Evolutionary conservation across 2,329 filamentous ascomycete species (phyloP), one percentile per base, ranked within the genome.

Genomic region (Albifimbria verrucaria): DNA sequence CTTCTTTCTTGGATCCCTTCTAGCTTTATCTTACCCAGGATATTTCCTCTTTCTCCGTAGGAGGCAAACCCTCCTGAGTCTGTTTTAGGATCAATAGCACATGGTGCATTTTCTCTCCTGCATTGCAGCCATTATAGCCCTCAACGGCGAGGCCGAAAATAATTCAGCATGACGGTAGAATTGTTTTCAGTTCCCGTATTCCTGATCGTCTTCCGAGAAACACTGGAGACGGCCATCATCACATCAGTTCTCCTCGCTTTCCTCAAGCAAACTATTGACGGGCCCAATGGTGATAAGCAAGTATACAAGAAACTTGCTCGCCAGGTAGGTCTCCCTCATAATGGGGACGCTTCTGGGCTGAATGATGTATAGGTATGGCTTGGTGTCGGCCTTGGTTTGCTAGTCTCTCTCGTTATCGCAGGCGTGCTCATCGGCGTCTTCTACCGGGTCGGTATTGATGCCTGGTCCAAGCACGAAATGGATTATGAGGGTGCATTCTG

Each of bases 161-260:
- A 39, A 39, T 7, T 52, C 55, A 70, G 52, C 56, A 86, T 82
- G 74, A 85, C 86, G 68, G 77, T 80, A 56, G 81, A 88, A 66
- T 82, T 92, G 51, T 92, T 92, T 68, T 82, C 88, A 54, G 84
- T 91, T 12, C 88, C 88, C 61, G 85, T 96, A 48, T 96, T 96
- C 76, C 92, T 96, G 74, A 90, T 96, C 69, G 87, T 90, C 73
- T 95, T 96, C 68, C 86, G 92, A 64, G 92, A 96, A 74, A 85
- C 86, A 44, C 76, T 96, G 50, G 91, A 96, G 76, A 89, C 88
- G 1, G 87, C 82, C 63, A 91, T 96, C 65, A 89, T 96, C 62
- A 85, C 95, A 56, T 94, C 91, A 0, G 88, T 96, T 17, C 77
- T 96, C 23, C 81, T 96, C 25, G 85, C 90, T 17, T 95, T 94